phyloP scores from a whole-genome alignment of 176 grass and related monocot species.

The Bolboschoenus planiculmis region DNA sequence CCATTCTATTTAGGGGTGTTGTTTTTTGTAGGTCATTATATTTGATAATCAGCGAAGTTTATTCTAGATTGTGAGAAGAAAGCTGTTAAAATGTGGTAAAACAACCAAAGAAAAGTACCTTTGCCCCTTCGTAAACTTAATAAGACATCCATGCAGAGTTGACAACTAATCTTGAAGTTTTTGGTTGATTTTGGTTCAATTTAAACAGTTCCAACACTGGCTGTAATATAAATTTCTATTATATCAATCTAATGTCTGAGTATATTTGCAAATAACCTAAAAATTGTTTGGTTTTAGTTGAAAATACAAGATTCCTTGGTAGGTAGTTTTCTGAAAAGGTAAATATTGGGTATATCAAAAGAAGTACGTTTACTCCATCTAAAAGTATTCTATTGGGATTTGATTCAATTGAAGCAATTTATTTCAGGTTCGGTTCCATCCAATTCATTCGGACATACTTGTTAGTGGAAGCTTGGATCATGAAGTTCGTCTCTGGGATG shows the following conservation, averaged over 20 bases:
- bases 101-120: neutral
- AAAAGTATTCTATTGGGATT: neutral
- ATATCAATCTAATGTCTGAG: neutral
- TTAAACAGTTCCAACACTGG: neutral
- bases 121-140: neutral
- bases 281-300: neutral
- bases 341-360: neutral
- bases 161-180: neutral
- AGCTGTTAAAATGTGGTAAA: neutral
- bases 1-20: neutral
- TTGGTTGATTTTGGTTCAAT: neutral
- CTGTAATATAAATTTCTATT: neutral
- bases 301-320: neutral
- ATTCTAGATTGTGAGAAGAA: neutral
- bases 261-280: neutral
- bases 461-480: conserved; percentile 97
- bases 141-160: neutral
- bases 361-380: conserved; percentile 2
- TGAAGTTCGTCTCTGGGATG: conserved; percentile 98
- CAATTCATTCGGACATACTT: conserved; percentile 84
- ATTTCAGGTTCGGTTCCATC: conserved; percentile 91
- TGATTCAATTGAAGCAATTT: conserved; percentile 22
- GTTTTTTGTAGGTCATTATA: neutral
- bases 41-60: neutral
- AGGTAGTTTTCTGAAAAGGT: neutral